A percentile compares a stretch with the other conserved stretches of the same genome.
phyloP scores from a whole-genome alignment of 192 early-diverging fungal genomes.

The Martensiomyces pterosporus region DNA sequence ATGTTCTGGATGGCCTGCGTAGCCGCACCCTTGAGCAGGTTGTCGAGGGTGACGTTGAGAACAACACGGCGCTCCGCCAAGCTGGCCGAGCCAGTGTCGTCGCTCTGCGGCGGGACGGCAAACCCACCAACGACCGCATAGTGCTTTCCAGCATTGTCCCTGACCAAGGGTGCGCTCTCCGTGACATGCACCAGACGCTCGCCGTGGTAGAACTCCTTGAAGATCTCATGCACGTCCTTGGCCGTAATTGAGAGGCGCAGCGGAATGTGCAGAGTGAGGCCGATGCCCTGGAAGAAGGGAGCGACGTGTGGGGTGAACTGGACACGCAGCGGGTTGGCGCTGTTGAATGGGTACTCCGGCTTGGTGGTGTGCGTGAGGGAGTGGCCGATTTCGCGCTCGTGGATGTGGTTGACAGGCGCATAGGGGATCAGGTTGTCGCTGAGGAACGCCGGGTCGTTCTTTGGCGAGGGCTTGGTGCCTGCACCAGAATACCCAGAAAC shows the following conservation, averaged over 20 bases:
- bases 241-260: conserved; percentile 68
- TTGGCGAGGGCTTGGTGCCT: conserved; percentile 93
- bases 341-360: conserved; percentile 4
- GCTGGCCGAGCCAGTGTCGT: conserved; percentile 7
- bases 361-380: conserved; percentile 53
- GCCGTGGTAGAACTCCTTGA: conserved; percentile 62
- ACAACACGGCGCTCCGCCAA: conserved; percentile 73
- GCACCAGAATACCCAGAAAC: conserved; percentile 99
- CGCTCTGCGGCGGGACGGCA: conserved; percentile 61
- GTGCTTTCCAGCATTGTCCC: conserved; percentile 86
- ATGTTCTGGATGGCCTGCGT: conserved; percentile 98
- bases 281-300: conserved; percentile 90
- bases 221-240: conserved; percentile 68
- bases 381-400: conserved; percentile 87
- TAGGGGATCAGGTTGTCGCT: conserved; percentile 92
- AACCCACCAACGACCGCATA: conserved; percentile 91
- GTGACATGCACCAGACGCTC: conserved; percentile 83
- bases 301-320: conserved; percentile 91
- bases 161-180: conserved; percentile 75
- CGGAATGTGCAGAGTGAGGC: conserved; percentile 85
- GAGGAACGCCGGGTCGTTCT: conserved; percentile 88
- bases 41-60: conserved; percentile 90
- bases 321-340: conserved; percentile 47
- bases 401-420: conserved; percentile 89
- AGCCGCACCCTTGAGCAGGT: conserved; percentile 96